phyloP scores from a whole-genome alignment of 2,329 filamentous ascomycete species.

The Sordariomycetes sp. region DNA sequence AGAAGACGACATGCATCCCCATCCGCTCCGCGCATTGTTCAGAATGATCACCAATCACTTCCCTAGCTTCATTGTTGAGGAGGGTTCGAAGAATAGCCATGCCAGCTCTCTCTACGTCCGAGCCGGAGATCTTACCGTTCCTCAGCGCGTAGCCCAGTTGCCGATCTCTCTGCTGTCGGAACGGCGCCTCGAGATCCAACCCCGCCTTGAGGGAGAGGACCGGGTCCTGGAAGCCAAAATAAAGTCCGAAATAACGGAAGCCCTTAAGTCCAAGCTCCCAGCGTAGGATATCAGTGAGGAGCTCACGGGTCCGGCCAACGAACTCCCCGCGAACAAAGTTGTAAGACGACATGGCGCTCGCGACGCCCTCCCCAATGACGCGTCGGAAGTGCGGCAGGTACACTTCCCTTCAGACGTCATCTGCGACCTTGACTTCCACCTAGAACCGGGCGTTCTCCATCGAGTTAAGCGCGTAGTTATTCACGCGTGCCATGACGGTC shows the following conservation, averaged over 20 bases:
- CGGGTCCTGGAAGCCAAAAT: constrained; percentile 9
- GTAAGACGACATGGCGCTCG: constrained; percentile 9
- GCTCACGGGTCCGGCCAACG: constrained; percentile 9
- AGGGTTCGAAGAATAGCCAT: not conserved
- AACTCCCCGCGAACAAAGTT: constrained; percentile 10
- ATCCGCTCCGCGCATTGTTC: too few species aligned
- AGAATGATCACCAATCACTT: not conserved
- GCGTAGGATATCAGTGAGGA: constrained; percentile 9
- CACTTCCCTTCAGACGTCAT: constrained; percentile 9
- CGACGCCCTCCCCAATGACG: constrained; percentile 9
- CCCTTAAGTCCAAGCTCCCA: constrained; percentile 9
- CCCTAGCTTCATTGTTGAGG: not conserved
- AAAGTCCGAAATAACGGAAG: constrained; percentile 8
- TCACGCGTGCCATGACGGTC: constrained; percentile 11
- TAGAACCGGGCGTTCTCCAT: constrained; percentile 12
- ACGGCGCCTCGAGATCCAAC: constrained; percentile 11
- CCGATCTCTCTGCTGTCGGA: constrained; percentile 5
- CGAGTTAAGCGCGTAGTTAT: constrained; percentile 12
- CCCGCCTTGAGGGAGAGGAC: constrained; percentile 9
- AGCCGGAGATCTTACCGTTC: not conserved
- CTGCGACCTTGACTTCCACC: constrained; percentile 9
- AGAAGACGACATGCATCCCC: constrained; percentile 8
- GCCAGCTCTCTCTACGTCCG: not conserved
- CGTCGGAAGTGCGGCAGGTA: constrained; percentile 10
- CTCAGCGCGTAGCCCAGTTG: constrained; percentile 6